Conservation (phyloP, 345 rosid species). For the Eucalyptus erythrocorys region DNA sequence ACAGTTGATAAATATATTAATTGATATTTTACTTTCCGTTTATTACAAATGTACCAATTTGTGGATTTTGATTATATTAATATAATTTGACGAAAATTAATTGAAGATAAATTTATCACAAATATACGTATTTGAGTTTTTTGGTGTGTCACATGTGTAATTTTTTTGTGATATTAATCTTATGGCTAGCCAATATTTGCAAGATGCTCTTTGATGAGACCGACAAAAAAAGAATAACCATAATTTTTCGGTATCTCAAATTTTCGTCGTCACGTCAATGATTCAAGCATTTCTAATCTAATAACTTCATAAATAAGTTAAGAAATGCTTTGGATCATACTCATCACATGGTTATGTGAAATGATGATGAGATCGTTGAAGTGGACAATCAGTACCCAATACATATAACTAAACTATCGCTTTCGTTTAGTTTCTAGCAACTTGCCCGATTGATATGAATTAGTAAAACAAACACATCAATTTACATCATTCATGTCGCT, state of each 20-base stretch:
- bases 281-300: rapidly evolving
- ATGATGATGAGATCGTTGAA: rapidly evolving
- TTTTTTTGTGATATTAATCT: no score
- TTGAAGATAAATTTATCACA: rapidly evolving
- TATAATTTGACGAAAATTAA: no score
- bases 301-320: not conserved
- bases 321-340: not conserved
- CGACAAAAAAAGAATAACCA: not conserved
- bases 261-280: rapidly evolving
- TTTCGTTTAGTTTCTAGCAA: not conserved
- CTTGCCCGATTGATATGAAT: not conserved
- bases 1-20: rapidly evolving
- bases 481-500: not conserved
- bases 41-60: rapidly evolving
- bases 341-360: no score
- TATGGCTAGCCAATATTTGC: no score
- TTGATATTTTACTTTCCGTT: no score
- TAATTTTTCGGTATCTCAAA: rapidly evolving
- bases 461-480: not conserved
- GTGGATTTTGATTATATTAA: rapidly evolving
- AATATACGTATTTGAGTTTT: no score
- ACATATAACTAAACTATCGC: not conserved
- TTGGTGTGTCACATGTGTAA: rapidly evolving
- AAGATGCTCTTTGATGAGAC: not conserved
- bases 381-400: not conserved